Evolutionary conservation across 495 filamentous ascomycete genomes (phyloP).

Genomic region (Xylaria flabelliformis): DNA sequence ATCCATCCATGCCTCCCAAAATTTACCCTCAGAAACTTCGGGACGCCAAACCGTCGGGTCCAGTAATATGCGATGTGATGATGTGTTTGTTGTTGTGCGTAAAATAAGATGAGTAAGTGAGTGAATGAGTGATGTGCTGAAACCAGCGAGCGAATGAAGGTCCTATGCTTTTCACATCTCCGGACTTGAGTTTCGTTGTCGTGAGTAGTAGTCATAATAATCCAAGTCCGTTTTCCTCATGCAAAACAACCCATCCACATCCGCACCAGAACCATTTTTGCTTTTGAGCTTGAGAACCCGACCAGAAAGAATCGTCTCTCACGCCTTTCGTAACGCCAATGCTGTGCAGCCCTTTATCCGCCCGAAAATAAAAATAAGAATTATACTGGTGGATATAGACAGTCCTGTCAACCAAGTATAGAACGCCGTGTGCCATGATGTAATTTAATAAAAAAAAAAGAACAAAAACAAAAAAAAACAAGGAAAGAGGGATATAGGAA

Average conservation of each 20-base stretch:
- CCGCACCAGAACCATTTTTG: conserved; percentile 1
- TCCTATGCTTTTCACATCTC: background rate
- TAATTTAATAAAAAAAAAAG: conserved; percentile 33
- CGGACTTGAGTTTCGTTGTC: conserved; percentile 2
- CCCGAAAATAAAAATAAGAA: conserved; percentile 31
- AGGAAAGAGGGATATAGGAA: conserved; percentile 35
- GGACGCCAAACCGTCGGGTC: conserved; percentile 18
- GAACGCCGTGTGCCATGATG: conserved; percentile 38
- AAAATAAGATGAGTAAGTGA: background rate
- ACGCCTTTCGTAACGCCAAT: conserved; percentile 33
- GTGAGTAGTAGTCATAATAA: conserved; percentile 9
- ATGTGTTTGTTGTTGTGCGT: conserved; percentile 3
- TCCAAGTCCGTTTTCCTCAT: conserved; percentile 11
- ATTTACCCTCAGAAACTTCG: background rate
- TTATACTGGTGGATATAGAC: conserved; percentile 31
- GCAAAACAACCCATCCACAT: conserved; percentile 10
- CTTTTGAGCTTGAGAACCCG: conserved; percentile 19
- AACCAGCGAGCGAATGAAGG: background rate
- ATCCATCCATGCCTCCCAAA: background rate
- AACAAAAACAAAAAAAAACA: conserved; percentile 30
- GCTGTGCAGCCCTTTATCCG: conserved; percentile 32
- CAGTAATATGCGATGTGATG: conserved; percentile 3
- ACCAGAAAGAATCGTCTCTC: conserved; percentile 10
- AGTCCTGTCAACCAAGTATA: conserved; percentile 16
- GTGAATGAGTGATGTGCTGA: conserved; percentile 17